These are phyloP conservation scores for Coniochaeta sp. DNA, from an alignment of 2,329 filamentous ascomycete genomes.

Conservation along the genomic window DNA sequence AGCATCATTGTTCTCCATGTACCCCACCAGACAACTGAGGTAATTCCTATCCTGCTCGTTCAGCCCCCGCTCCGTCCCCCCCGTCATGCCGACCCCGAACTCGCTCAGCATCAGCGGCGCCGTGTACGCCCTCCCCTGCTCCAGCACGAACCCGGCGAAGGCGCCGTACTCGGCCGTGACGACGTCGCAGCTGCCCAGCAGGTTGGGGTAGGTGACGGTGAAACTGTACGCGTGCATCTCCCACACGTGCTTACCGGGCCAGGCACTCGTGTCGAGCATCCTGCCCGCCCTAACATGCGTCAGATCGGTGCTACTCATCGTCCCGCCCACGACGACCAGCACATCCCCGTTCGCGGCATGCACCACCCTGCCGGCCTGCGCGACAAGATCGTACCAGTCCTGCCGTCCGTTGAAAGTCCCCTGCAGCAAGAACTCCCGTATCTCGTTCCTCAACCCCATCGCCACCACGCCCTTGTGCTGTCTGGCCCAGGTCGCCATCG, in stretches of 20 bases:
- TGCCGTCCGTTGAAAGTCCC: constrained; percentile 29
- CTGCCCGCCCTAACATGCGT: constrained; percentile 30
- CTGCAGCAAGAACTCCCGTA: constrained; percentile 41
- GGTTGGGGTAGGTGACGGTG: constrained; percentile 38
- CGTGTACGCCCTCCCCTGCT: constrained; percentile 37
- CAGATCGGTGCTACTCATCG: constrained; percentile 47
- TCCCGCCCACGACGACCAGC: constrained; percentile 47
- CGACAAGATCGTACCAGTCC: constrained; percentile 45
- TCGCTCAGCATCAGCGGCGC: constrained; percentile 52
- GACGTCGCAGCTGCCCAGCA: constrained; percentile 32
- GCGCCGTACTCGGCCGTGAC: constrained; percentile 36
- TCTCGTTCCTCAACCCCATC: constrained; percentile 52
- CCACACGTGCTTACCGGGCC: constrained; percentile 49
- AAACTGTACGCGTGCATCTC: constrained; percentile 54
- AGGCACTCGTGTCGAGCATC: constrained; percentile 35
- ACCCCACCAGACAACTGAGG: constrained; percentile 42
- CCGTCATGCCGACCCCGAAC: constrained; percentile 47
- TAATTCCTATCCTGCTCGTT: constrained; percentile 38
- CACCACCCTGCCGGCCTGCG: constrained; percentile 38
- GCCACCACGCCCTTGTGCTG: constrained; percentile 43
- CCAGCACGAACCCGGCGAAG: constrained; percentile 44
- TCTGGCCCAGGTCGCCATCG: constrained; percentile 43
- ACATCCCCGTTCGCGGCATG: constrained; percentile 44
- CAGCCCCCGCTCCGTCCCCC: constrained; percentile 31
- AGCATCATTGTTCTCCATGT: constrained; percentile 47